A percentile compares a stretch with the other conserved stretches of the same genome.
These are phyloP conservation scores for Boletellus deceptivus DNA, from an alignment of 1,284 basidiomycete species.

Conservation along the genomic window DNA sequence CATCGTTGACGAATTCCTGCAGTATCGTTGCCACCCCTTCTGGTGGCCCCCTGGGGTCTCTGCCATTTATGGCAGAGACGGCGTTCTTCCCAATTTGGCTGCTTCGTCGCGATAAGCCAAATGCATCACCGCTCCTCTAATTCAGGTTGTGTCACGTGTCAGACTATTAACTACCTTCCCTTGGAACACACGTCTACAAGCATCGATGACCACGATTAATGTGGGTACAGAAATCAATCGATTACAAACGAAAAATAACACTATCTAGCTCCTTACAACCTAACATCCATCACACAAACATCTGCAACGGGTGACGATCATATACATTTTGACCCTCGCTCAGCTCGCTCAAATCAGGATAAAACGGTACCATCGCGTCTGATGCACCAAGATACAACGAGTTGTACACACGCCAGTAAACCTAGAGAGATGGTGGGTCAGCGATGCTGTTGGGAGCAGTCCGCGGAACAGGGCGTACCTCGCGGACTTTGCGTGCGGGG, in stretches of 20 bases:
- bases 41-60: too few relatives aligned
- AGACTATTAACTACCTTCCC: too few relatives aligned
- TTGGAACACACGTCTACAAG: too few relatives aligned
- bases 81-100: too few relatives aligned
- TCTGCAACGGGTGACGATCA: conserved; percentile 80
- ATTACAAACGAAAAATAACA: conserved; percentile 13
- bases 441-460: conserved; percentile 1
- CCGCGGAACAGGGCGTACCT: conserved; percentile 49
- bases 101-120: too few relatives aligned
- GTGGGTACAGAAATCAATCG: too few relatives aligned
- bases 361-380: conserved; percentile 93
- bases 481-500: conserved; percentile 93
- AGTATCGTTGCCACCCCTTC: too few relatives aligned
- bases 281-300: conserved; percentile 57
- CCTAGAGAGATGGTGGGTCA: conserved; percentile 29
- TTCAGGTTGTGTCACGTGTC: too few relatives aligned
- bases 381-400: conserved; percentile 85
- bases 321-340: conserved; percentile 89
- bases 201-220: too few relatives aligned
- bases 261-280: neutral
- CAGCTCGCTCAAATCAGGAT: conserved; percentile 84
- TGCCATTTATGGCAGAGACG: too few relatives aligned
- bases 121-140: too few relatives aligned
- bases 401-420: conserved; percentile 93
- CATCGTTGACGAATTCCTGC: too few relatives aligned